Conservation (phyloP, 768 basidiomycete species). For the Boletales sp. region DNA sequence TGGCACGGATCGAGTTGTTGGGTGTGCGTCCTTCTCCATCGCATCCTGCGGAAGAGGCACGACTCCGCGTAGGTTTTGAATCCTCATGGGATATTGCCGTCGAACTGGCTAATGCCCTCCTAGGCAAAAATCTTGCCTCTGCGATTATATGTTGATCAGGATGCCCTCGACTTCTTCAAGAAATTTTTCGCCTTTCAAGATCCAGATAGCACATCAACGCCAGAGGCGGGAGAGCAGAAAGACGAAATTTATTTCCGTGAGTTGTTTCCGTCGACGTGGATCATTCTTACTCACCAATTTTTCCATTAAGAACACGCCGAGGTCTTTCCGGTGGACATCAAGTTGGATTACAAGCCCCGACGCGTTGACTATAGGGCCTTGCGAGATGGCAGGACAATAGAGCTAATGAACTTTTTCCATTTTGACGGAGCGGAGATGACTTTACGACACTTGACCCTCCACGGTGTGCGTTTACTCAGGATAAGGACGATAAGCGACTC, state of each 20-base stretch:
- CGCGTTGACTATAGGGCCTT: slow-evolving; percentile 92
- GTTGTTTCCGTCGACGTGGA: slow-evolving; percentile 19
- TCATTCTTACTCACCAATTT: slow-evolving; percentile 3
- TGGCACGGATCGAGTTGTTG: slow-evolving; percentile 84
- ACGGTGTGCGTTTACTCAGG: slow-evolving; percentile 64
- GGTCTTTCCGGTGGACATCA: slow-evolving; percentile 91
- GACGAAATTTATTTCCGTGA: slow-evolving; percentile 73
- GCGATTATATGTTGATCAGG: slow-evolving; percentile 94
- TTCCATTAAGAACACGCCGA: slow-evolving; percentile 76
- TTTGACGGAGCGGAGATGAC: slow-evolving; percentile 99
- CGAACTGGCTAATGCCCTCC: slow-evolving; percentile 1
- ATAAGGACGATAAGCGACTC: slow-evolving; percentile 3
- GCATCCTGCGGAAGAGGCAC: slow-evolving; percentile 67
- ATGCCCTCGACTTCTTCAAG: slow-evolving; percentile 97
- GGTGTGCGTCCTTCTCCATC: slow-evolving; percentile 70
- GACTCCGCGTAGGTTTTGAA: slow-evolving; percentile 51
- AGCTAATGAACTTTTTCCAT: slow-evolving; percentile 99
- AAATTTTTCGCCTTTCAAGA: slow-evolving; percentile 90
- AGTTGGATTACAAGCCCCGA: slow-evolving; percentile 97
- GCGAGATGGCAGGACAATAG: slow-evolving; percentile 87
- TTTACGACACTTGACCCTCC: slow-evolving; percentile 83
- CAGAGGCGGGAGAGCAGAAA: slow-evolving; percentile 30
- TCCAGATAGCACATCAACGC: slow-evolving; percentile 37
- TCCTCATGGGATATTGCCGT: not conserved
- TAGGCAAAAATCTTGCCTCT: slow-evolving; percentile 90